Evolutionary conservation across 345 rosid genomes (phyloP), one percentile per base, ranked within the genome.

Genomic region (Diplotaxis tenuifolia): DNA sequence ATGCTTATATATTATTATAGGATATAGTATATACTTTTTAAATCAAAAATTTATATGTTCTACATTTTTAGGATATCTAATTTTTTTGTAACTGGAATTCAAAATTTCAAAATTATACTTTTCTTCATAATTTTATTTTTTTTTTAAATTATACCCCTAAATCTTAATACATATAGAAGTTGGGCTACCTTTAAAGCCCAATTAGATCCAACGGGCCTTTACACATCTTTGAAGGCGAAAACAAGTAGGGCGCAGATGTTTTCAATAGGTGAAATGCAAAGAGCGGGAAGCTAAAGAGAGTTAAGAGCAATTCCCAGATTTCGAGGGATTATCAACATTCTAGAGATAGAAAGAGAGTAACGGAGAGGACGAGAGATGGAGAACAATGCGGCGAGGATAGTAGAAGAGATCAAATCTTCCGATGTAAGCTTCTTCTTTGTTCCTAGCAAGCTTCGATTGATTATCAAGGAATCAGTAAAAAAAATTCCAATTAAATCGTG

Each of bases 361-460:
- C n/a, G 70, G 70, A 75, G 69, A 22, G 67, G 6, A 40, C 10
- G 65, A 57, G 66, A 59, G 75, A 62, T 77, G 59, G 71, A 38
- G 70, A 75, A 50, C 50, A 80, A 85, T 32, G 70, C 85, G 70
- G 83, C 38, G 76, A 79, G 18, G 71, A 79, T 88, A 5, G 58
- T 88, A 1, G 84, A 81, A 52, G 88, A 83, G 74, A 78, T 93
- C 14, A 76, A 75, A 78, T 75, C 84, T 68, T 88, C 96, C 14
- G 96, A 93, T 65, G 98, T 90, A 82, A 75, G 86, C 31, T 55
- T 32, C 38, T 64, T 15, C 55, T 69, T 65, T 65, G 9, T 28
- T 7, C 1, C 55, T 20, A 25, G 28, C 47, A 23, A 9, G 25
- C 40, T 59, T 42, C 49, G 49, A 42, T 42, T 42, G 16, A 14